Percentiles rank a stretch among this genome's conserved stretches.
Conservation (phyloP, 225 moss, liverwort and hornwort genomes). For the Sphagnum tenellum region DNA sequence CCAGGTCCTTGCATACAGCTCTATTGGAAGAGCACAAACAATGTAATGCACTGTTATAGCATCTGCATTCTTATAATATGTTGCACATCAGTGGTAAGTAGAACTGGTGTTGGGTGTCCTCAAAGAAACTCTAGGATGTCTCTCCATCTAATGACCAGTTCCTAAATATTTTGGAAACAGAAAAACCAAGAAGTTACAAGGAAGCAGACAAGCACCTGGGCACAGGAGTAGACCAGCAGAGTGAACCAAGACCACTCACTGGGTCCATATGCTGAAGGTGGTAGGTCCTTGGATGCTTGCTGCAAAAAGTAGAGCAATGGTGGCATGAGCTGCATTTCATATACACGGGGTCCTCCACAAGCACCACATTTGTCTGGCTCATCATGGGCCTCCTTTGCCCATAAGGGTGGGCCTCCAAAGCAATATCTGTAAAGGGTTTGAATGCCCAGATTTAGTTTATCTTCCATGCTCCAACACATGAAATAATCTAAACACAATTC, state of each 20-base stretch:
- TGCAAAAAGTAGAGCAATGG: slow-evolving; percentile 87
- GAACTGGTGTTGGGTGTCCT: neutral
- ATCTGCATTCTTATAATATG: neutral
- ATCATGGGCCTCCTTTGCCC: slow-evolving; percentile 57
- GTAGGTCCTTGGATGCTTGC: slow-evolving; percentile 56
- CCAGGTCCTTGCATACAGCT: slow-evolving; percentile 71
- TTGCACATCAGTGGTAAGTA: neutral
- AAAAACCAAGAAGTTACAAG: neutral
- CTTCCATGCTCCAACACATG: neutral
- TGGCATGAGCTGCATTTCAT: slow-evolving; percentile 96
- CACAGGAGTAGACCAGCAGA: slow-evolving; percentile 71
- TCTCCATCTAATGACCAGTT: neutral
- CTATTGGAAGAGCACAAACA: slow-evolving; percentile 15
- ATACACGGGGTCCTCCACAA: slow-evolving; percentile 84
- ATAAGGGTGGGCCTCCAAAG: slow-evolving; percentile 64
- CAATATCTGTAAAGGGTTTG: slow-evolving; percentile 47
- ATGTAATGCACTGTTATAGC: neutral
- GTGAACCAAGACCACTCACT: slow-evolving; percentile 97
- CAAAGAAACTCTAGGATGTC: neutral
- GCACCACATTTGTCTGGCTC: slow-evolving; percentile 51
- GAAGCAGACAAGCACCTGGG: slow-evolving; percentile 35
- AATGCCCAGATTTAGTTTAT: too few species aligned
- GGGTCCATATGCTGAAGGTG: slow-evolving; percentile 36
- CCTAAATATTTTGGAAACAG: neutral
- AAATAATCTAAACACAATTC: too few species aligned